Evolutionary conservation across 495 filamentous ascomycete species (phyloP), one percentile per base, ranked within the genome.

Genomic region (Rhizodiscina lignyota): DNA sequence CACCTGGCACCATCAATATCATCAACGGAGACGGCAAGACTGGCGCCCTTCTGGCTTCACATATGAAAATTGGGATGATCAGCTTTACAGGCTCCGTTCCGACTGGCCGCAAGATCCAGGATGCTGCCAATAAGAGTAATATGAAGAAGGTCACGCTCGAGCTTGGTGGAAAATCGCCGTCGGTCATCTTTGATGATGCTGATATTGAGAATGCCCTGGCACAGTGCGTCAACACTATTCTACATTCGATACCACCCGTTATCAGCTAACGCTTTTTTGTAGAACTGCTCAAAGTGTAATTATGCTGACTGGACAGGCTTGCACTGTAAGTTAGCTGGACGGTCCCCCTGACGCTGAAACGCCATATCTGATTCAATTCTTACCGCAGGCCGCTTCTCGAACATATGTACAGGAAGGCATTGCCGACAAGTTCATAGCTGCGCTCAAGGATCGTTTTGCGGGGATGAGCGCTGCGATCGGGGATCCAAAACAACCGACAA

Each of bases 401-500:
- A 6, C 18, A 16, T 59, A 53, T 44, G 52, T 61, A 2, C 54
- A 61, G 34, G 45, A 47, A 17, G 52, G 56, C 35, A 52, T 61
- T 17, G 54, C 51, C 40, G 49, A 51, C 34, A 53, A 49, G 29
- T 59, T 61, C 45, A 36, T 49, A 3, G 35, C 53, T 29, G 46
- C 71, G 18, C 53, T 81, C n/a, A 67, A 63, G 15, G 63, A 68
- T 32, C 59, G 64, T 16, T 68, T 68, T 2, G 50, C 52, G 21
- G 58, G 59, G 39, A 50, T 83, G n/a, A 62, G 68, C 6, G 13
- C 6, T 27, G 24, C 24, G 31, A 61, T 81, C 16, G 77, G 77
- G 10, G 74, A 81, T 43, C 75, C 77, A 2, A 55, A 65, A 5
- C 55, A 54, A 1, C 57, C 66, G 29, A 59, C 45, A 5, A 74